Conservation (phyloP, 768 basidiomycete genomes). For the Favolaschia claudopus region DNA sequence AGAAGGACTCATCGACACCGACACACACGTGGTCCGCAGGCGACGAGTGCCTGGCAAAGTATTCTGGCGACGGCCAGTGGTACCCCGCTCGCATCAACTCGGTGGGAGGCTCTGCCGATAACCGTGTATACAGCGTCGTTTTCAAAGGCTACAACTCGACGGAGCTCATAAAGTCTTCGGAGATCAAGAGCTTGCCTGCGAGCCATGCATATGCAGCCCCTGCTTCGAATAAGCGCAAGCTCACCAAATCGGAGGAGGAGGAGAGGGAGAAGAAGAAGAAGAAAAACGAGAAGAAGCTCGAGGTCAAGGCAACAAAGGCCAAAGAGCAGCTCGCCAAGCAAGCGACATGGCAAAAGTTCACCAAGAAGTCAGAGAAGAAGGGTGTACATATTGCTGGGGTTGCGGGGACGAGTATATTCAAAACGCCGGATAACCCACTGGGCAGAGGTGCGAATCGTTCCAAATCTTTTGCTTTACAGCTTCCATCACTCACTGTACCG, state of each 20-base stretch:
- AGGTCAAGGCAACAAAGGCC: slow-evolving; percentile 82
- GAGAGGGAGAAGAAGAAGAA: slow-evolving; percentile 91
- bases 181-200: slow-evolving; percentile 73
- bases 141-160: slow-evolving; percentile 94
- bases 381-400: slow-evolving; percentile 91
- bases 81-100: slow-evolving; percentile 91
- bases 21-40: slow-evolving; percentile 76
- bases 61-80: slow-evolving; percentile 84
- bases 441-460: slow-evolving; percentile 71
- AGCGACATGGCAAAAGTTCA: slow-evolving; percentile 92
- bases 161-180: slow-evolving; percentile 77
- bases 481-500: slow-evolving; percentile 26
- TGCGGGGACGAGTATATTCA: slow-evolving; percentile 90
- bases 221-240: slow-evolving; percentile 75
- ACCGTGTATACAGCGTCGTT: slow-evolving; percentile 86
- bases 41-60: slow-evolving; percentile 87
- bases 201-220: slow-evolving; percentile 56
- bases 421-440: slow-evolving; percentile 91
- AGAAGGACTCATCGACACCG: slow-evolving; percentile 57
- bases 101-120: slow-evolving; percentile 81
- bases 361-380: slow-evolving; percentile 94
- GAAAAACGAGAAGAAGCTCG: slow-evolving; percentile 94
- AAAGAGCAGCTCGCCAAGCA: slow-evolving; percentile 89
- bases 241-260: slow-evolving; percentile 82
- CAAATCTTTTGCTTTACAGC: slow-evolving; percentile 10